Evolutionary conservation across 2,329 filamentous ascomycete genomes (phyloP), one percentile per base, ranked within the genome.

Genomic region (Xylariaceae sp.): DNA sequence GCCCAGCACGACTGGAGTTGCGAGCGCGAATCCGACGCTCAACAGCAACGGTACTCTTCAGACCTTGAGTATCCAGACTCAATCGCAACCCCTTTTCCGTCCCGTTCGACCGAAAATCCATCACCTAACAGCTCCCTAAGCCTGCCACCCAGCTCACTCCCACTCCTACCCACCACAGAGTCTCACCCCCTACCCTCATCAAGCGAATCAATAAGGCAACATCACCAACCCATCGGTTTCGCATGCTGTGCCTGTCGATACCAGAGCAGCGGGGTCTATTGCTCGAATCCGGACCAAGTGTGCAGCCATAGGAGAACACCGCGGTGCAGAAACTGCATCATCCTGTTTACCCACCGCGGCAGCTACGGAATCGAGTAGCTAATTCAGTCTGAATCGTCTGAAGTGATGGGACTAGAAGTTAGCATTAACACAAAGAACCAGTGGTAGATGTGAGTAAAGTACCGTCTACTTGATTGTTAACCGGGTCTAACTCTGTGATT

Each of bases 191-290:
- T 30, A 4, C 23, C 55, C 23, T 35, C 49, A 13, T 8, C 44
- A 2, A 51, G 49, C 37, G 2, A 17, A 6, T 10, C 18, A 0
- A 10, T n/a, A n/a, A 37, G 37, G 13, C 53, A 62, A 3, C 30
- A 47, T 4, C 68, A 69, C 57, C 68, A 70, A 50, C 68, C 68
- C 23, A 69, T 68, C 23, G 68, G 68, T 50, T 69, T 70, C 58
- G 64, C 66, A 8, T 70, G 68, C 53, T 70, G 68, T 39, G 54
- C 64, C 15, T 70, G 68, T 41, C 55, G 51, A 9, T 69, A 67
- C 47, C 59, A 55, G 10, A 69, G 68, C 56, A 69, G 66, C 53
- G 68, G 68, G 5, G 64, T 55, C 35, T 59, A 58, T 51, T 70
- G 67, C 60, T 68, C 67, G 11, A 70, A 70, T 15, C 68, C 68